Percentiles rank a stretch among this genome's conserved stretches.
These are phyloP conservation scores for Paramecium caudatum DNA, from an alignment of 73 alveolate genomes.

Conservation along the genomic window DNA sequence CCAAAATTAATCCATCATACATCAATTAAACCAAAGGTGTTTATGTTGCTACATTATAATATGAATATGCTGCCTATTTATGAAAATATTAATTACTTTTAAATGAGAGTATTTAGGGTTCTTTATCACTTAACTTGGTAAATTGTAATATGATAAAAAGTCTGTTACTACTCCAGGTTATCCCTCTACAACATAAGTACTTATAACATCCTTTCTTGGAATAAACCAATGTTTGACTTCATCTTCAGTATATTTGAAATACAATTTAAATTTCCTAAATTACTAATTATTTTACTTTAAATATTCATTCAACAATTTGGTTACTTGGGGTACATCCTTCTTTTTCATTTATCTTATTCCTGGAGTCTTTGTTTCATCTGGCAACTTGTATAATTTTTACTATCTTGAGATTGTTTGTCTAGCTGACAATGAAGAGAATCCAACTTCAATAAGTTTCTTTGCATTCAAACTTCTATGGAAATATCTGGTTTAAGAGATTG, in stretches of 20 bases:
- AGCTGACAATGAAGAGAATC: constrained; percentile 83
- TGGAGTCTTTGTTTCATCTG: constrained; percentile 87
- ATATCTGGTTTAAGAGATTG: constrained; percentile 91
- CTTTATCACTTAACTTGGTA: constrained; percentile 95
- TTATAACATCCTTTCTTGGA: constrained; percentile 91
- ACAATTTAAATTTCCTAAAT: constrained; percentile 76
- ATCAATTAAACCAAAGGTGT: constrained; percentile 88
- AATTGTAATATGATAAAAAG: constrained; percentile 95
- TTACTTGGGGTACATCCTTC: constrained; percentile 89
- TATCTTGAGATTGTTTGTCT: constrained; percentile 89
- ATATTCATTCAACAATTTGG: constrained; percentile 82
- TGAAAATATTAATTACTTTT: constrained; percentile 9
- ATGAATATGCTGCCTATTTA: constrained; percentile 91
- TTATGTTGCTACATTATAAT: constrained; percentile 84
- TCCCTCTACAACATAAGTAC: constrained; percentile 91
- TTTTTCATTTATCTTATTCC: constrained; percentile 94
- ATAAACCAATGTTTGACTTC: constrained; percentile 91
- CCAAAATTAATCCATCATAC: constrained; percentile 92
- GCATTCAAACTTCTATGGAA: constrained; percentile 97
- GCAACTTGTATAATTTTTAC: constrained; percentile 87
- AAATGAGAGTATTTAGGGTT: constrained; percentile 85
- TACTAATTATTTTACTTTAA: constrained; percentile 63
- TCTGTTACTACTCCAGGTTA: constrained; percentile 93
- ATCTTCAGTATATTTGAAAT: constrained; percentile 81
- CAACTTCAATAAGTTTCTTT: constrained; percentile 97